Percentiles rank a stretch among this genome's conserved stretches.
Conservation (phyloP, 2,329 filamentous ascomycete species). For the Pseudocercospora macadamiae region DNA sequence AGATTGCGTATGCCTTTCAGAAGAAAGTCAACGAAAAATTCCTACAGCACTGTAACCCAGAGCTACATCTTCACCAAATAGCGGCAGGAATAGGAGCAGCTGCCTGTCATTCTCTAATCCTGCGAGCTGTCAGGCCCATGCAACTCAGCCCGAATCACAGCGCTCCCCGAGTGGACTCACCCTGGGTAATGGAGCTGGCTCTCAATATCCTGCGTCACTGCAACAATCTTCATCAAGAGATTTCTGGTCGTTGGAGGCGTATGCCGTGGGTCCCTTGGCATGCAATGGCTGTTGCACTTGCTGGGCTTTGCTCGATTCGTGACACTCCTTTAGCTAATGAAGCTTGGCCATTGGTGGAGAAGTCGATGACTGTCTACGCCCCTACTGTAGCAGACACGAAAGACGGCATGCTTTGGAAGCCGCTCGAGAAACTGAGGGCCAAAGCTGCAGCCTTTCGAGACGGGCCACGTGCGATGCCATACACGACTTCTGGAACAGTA, state of each 20-base stretch:
- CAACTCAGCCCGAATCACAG: constrained; percentile 27
- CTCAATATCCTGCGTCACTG: constrained; percentile 50
- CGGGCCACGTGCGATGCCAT: constrained; percentile 1
- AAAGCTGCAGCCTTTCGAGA: constrained; percentile 46
- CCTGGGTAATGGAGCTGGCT: constrained; percentile 41
- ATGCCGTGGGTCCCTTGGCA: constrained; percentile 61
- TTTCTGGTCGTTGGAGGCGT: constrained; percentile 50
- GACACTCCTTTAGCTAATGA: constrained; percentile 51
- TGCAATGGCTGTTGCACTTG: constrained; percentile 56
- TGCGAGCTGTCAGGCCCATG: constrained; percentile 38
- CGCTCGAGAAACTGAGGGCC: constrained; percentile 57
- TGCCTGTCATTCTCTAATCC: constrained; percentile 28
- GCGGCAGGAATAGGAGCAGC: constrained; percentile 27
- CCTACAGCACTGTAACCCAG: constrained; percentile 31
- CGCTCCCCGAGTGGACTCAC: constrained; percentile 36
- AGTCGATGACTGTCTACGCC: constrained; percentile 49
- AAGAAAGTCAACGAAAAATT: constrained; percentile 29
- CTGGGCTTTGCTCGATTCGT: constrained; percentile 56
- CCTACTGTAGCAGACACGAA: constrained; percentile 54
- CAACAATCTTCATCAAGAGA: constrained; percentile 29
- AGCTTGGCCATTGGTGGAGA: constrained; percentile 56
- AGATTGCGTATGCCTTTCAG: constrained; percentile 32
- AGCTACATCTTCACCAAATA: constrained; percentile 27
- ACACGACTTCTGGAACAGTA: not conserved
- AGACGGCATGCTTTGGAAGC: constrained; percentile 57